Evolutionary conservation across 2,329 filamentous ascomycete species (phyloP), one percentile per base, ranked within the genome.

Genomic region (Pseudogymnoascus sp.): DNA sequence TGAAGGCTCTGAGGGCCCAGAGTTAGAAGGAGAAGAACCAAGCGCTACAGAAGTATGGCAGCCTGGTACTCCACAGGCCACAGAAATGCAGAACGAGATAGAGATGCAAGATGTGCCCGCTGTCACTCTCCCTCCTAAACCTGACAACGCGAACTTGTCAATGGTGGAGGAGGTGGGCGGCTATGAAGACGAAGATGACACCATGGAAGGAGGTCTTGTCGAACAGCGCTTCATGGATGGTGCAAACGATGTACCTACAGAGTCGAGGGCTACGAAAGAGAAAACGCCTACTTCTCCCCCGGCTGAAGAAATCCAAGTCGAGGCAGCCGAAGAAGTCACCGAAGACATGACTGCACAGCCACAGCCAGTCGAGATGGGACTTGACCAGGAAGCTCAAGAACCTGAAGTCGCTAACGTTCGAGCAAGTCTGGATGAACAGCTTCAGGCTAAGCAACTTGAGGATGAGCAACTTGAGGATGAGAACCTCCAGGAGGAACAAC

Each of bases 201-300:
- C 31, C 21, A 25, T 62, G 62, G 49, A 63, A 38, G 3, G 9
- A 31, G 46, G 49, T 31, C 49, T 56, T 34, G 49, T 9, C 28
- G 28, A 56, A 34, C 49, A 56, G 11, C 49, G 66, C 37, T 63
- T 61, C 60, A 12, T 68, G 11, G 69, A 70, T 56, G 69, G 69
- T 11, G 64, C 68, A 2, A 66, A 67, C 60, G 68, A 69, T 56
- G 63, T 65, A 37, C 63, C 62, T 25, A n/a, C 21, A 21, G 49
- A 21, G 14, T 34, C 7, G 49, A 34, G 8, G n/a, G 2, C n/a
- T 5, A 2, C 9, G 3, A 34, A 56, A 8, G 49, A 56, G 49
- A 21, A 56, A 34, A 34, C 28, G n/a, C 49, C 49, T 14, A 21
- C 9, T 12, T 34, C 49, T 18, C 18, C 9, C 34, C 9, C 16